Conservation (phyloP, 371 early-diverging fungal genomes). For the Apophysomyces sp. region DNA sequence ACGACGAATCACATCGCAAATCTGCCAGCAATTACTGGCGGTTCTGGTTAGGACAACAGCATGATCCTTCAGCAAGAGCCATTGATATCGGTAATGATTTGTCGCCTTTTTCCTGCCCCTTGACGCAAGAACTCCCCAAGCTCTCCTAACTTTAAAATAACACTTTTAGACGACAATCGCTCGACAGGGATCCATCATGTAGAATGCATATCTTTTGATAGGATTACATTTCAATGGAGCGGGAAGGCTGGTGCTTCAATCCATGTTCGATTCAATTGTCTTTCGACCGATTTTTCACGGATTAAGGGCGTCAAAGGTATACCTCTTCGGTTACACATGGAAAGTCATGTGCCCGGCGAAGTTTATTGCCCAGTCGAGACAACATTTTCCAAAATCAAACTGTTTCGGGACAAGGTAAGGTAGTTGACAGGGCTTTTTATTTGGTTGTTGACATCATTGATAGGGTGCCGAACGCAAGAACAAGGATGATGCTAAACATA, state of each 20-base stretch:
- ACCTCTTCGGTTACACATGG: conserved; percentile 41
- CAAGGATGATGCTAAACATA: conserved; percentile 67
- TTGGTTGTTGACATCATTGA: background rate
- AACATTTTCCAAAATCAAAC: conserved; percentile 40
- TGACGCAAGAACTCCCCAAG: background rate
- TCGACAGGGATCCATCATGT: conserved; percentile 43
- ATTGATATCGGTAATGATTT: conserved; percentile 57
- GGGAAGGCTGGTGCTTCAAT: conserved; percentile 39
- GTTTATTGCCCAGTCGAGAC: conserved; percentile 20
- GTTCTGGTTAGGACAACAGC: conserved; percentile 76
- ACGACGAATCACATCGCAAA: conserved; percentile 72
- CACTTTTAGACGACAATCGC: background rate
- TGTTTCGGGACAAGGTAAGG: conserved; percentile 55
- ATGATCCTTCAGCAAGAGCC: conserved; percentile 58
- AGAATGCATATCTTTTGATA: conserved; percentile 46
- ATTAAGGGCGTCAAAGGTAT: conserved; percentile 57
- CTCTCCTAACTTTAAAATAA: background rate
- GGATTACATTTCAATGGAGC: conserved; percentile 42
- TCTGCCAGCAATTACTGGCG: conserved; percentile 73
- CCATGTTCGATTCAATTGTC: conserved; percentile 44
- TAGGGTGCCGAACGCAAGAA: conserved; percentile 68
- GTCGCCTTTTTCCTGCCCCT: background rate
- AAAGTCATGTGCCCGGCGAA: conserved; percentile 16
- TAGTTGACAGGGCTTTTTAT: background rate
- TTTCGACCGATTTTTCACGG: conserved; percentile 55